These are phyloP conservation scores for Candida ponderosae DNA, from an alignment of 805 yeast species.

Conservation along the genomic window DNA sequence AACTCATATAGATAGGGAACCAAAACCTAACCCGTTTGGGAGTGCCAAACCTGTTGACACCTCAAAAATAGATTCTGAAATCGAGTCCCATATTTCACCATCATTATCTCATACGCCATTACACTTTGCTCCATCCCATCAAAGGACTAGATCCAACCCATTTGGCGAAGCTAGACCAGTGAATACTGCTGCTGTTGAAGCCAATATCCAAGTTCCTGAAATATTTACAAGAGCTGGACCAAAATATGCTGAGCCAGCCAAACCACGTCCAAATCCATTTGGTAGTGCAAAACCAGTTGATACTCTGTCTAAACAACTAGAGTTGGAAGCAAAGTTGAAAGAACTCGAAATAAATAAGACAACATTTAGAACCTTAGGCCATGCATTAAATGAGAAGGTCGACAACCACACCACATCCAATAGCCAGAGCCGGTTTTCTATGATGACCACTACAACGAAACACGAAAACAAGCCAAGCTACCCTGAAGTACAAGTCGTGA, in stretches of 20 bases:
- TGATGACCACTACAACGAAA: too few relatives aligned
- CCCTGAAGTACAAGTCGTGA: too few relatives aligned
- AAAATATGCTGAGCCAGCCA: slow-evolving; percentile 2
- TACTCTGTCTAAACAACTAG: slow-evolving; percentile 53
- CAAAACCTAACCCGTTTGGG: slow-evolving; percentile 70
- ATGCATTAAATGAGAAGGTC: not conserved
- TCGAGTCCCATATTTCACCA: not conserved
- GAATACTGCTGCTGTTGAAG: not conserved
- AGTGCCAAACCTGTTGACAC: slow-evolving; percentile 82
- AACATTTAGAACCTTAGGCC: slow-evolving; percentile 20
- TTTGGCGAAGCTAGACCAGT: not conserved
- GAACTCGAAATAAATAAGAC: slow-evolving; percentile 39
- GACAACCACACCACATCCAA: not conserved
- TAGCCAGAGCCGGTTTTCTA: too few relatives aligned
- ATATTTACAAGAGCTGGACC: slow-evolving; percentile 12
- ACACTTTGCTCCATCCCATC: slow-evolving; percentile 18
- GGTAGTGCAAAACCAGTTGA: slow-evolving; percentile 86
- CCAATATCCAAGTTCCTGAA: slow-evolving; percentile 14
- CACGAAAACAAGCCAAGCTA: too few relatives aligned
- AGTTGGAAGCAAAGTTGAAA: slow-evolving; percentile 44
- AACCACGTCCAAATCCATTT: slow-evolving; percentile 58
- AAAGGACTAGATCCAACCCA: not conserved
- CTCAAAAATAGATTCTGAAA: not conserved
- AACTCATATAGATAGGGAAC: slow-evolving; percentile 6
- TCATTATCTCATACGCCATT: slow-evolving; percentile 2